phyloP scores from a whole-genome alignment of 1,139 yeast species.

The Lodderomyces oxycetoniae region DNA sequence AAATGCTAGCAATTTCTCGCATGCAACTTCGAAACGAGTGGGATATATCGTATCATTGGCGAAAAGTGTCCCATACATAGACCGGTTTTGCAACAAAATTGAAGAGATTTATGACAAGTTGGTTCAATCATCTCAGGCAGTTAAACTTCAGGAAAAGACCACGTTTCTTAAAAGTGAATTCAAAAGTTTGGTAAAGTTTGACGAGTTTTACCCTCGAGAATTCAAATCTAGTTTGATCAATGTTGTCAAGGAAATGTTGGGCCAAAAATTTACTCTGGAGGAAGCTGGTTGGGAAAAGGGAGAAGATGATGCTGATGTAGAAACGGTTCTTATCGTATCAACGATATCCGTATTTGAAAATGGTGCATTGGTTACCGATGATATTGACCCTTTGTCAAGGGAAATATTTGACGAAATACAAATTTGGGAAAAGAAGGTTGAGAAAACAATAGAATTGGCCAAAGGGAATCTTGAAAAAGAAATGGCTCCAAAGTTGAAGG shows the following conservation, averaged over 20 bases:
- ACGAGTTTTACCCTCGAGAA: constrained; percentile 14
- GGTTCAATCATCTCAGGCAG: constrained; percentile 10
- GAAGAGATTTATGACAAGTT: constrained; percentile 4
- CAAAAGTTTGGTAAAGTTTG: constrained; percentile 23
- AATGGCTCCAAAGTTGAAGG: constrained; percentile 33
- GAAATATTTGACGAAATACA: constrained; percentile 26
- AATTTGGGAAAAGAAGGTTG: constrained; percentile 34
- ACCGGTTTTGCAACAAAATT: background rate
- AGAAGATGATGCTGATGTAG: constrained; percentile 13
- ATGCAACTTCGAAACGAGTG: too few relatives aligned
- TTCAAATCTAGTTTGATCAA: constrained; percentile 17
- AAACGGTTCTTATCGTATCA: constrained; percentile 26
- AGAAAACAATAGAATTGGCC: constrained; percentile 42
- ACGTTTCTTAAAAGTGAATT: constrained; percentile 28
- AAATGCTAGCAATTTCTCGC: too few relatives aligned
- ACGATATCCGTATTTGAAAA: constrained; percentile 24
- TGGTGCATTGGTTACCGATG: constrained; percentile 6
- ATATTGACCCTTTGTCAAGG: constrained; percentile 1
- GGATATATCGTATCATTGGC: too few relatives aligned
- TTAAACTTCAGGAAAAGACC: constrained; percentile 17
- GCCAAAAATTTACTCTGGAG: constrained; percentile 7
- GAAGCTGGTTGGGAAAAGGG: constrained; percentile 12
- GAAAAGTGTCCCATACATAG: too few relatives aligned
- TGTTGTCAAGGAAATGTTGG: constrained; percentile 21
- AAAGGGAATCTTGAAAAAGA: constrained; percentile 35